Base-by-base conservation (phyloP, 345 rosid genomes). In the Hypericum androsaemum region DNA sequence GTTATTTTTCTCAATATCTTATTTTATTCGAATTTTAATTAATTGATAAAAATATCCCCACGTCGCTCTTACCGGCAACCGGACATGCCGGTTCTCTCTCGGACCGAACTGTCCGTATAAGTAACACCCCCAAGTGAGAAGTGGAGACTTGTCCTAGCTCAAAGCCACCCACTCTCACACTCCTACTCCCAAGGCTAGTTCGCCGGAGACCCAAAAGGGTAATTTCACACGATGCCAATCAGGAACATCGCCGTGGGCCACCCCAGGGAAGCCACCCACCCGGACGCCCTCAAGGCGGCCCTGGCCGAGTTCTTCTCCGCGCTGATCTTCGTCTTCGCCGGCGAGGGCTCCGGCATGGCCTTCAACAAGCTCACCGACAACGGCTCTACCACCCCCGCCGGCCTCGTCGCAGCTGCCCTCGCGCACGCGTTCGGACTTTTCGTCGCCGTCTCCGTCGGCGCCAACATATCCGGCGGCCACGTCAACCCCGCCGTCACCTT, bases 401-500 rank as follows among this genome's bases (percentile, higher is more conserved):
- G 50, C 32, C 50, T 46, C 32, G 10, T 46, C 32, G 50, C 50
- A 15, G 50, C 50, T 32, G 0, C 50, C 32, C 15, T 46, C 50
- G 50, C 50, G 11, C 50, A 46, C 50, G 50, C 50, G 28, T 46
- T 46, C 50, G 50, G 28, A 5, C 50, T 46, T 1, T 46, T 46
- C 22, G 50, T 46, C 22, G 50, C 50, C 7, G 50, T 46, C 22
- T 46, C 50, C 22, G 50, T 46, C 32, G 50, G 50, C 22, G 50
- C 50, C 50, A 46, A 46, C 50, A 46, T 46, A 15, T 46, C 50
- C 50, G 50, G 50, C 22, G 50, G 50, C 50, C 50, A 46, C 50
- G 50, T 46, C 50, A 46, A 46, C 50, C 50, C 50, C 50, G 50
- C 50, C 14, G 50, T 46, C 50, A 46, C 50, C 50, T 46, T 46